These are phyloP conservation scores for Ailanthus altissimus DNA, from an alignment of 345 rosid species.

Conservation along the genomic window DNA sequence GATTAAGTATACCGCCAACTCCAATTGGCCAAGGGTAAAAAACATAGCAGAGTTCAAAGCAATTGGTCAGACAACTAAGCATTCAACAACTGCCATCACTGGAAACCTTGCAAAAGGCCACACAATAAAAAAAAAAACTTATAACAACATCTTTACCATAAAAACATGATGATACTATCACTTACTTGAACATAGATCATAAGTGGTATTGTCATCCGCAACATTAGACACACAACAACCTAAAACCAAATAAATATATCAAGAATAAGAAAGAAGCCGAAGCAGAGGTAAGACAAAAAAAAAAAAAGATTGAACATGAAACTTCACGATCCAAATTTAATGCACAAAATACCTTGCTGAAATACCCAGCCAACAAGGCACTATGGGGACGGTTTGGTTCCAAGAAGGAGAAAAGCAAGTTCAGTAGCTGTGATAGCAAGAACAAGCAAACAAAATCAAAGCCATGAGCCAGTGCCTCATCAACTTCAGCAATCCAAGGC, in stretches of 20 bases:
- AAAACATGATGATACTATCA: constrained; percentile 8
- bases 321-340: not conserved
- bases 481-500: constrained; percentile 13
- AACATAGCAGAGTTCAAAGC: not conserved
- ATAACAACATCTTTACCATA: constrained; percentile 2
- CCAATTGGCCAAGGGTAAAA: not conserved
- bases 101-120: not conserved
- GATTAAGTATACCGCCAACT: not conserved
- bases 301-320: not conserved
- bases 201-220: constrained; percentile 90
- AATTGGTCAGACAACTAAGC: not conserved
- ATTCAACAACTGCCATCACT: not conserved
- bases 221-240: constrained; percentile 95
- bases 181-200: constrained; percentile 93
- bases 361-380: constrained; percentile 92
- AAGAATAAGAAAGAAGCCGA: not conserved
- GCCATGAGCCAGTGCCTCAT: not conserved
- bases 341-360: constrained; percentile 74
- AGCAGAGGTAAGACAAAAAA: not conserved
- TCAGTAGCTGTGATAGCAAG: constrained; percentile 70
- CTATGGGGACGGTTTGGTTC: constrained; percentile 84
- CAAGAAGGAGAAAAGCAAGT: constrained; percentile 90
- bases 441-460: constrained; percentile 24
- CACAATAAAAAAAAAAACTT: constrained; percentile 5
- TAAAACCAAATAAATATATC: constrained; percentile 36